Evolutionary conservation across 2,329 filamentous ascomycete genomes (phyloP), one percentile per base, ranked within the genome.

Genomic region (Rutstroemia sp.): DNA sequence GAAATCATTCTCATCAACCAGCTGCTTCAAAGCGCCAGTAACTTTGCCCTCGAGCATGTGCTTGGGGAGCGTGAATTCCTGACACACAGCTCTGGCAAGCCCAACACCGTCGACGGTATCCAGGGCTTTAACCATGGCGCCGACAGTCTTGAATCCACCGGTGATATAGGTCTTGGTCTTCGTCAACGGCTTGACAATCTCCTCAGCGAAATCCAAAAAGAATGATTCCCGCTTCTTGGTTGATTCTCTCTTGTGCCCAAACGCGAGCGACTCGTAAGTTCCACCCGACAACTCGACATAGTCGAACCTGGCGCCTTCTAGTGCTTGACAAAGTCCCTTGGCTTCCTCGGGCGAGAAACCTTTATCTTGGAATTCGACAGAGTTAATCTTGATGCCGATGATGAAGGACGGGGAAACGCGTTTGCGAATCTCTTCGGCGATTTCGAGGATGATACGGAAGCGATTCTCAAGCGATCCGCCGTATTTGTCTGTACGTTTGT

Each of bases 241-340:
- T 2, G 80, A 74, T 19, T 74, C 73, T 51, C 63, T 60, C 44
- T 65, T 64, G 48, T 67, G 62, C 8, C 17, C 57, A 36, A 68
- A 67, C 1, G 58, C 65, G 5, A 81, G 75, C 56, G 81, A 69
- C 60, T 84, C 78, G 60, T 81, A 84, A 0, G 71, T 78, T 0
- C 86, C 86, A 0, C 86, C 86, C 17, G 78, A 82, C 25, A 89
- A 76, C 68, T 89, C 85, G 2, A 89, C 70, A 61, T 87, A 88
- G 68, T 89, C 86, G 51, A 82, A 80, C 7, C 67, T 68, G 57
- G 76, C 74, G 48, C 71, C 65, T 64, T 82, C 78, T 1, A 82
- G 70, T 21, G 74, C 66, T 45, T 71, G 67, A 67, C 75, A 78
- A 1, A 88, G 70, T 5, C 72, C 78, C 30, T 73, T 70, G 3